Evolutionary conservation across 2,329 filamentous ascomycete species (phyloP), one percentile per base, ranked within the genome.

Genomic region (Ceratocystis smalleyi): DNA sequence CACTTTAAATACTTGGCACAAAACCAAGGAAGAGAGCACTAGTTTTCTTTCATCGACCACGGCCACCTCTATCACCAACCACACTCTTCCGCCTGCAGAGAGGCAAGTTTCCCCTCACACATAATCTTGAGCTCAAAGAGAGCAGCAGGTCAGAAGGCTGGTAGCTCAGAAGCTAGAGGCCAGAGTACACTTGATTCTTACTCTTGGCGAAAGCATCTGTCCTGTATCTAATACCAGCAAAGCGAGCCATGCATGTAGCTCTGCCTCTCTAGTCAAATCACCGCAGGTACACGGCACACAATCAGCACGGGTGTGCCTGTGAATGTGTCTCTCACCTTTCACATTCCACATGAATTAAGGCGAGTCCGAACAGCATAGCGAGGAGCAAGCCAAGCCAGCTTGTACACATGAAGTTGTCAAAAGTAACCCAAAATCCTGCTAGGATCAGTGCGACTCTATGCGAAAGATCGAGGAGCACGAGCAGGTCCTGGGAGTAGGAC

Each of bases 351-450:
- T 40, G 10, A 40, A 40, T 40, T 40, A 12, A 40, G 35, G 35
- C 35, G 35, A 40, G 35, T 24, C n/a, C 22, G n/a, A 7, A 5
- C 27, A 57, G 35, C 7, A 57, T n/a, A 19, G 12, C 24, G 54
- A 40, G 10, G 35, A 40, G 35, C 30, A 19, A 32, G 54, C 19
- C 30, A 17, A 17, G 54, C 27, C 54, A n/a, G 19, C 19, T 8
- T 57, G 24, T 30, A 32, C 27, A 57, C 19, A 27, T 15, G 24
- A 51, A 35, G 24, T 27, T 57, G 54, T 32, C 54, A 57, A 17
- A 32, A 57, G 27, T 57, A 57, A 57, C 54, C 32, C 30, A 57
- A 57, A 57, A 57, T 57, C 54, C 54, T 57, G 27, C n/a, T 57
- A 12, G 54, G 19, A 35, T 30, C 32, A 30, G 54, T 57, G 54